These are phyloP conservation scores for Elaeagnus macrophylla DNA, from an alignment of 306 rosid species.

Conservation along the genomic window DNA sequence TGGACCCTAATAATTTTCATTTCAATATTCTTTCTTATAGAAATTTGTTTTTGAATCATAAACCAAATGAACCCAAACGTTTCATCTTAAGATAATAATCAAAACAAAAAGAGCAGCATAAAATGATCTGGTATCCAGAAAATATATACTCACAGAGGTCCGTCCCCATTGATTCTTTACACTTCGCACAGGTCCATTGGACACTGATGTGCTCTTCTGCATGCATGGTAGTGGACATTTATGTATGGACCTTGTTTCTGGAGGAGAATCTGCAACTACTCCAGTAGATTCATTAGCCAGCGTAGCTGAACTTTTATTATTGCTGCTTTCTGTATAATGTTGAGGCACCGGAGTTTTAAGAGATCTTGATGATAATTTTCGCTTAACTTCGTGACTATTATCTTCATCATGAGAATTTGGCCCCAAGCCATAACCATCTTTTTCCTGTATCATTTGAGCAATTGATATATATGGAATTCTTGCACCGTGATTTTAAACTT, in stretches of 20 bases:
- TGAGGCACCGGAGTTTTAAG: conserved; percentile 20
- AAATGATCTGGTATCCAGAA: conserved; percentile 5
- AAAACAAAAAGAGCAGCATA: conserved; percentile 13
- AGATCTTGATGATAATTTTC: conserved; percentile 27
- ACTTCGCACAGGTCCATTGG: conserved; percentile 26
- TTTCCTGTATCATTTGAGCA: conserved; percentile 44
- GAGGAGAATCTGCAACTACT: conserved; percentile 23
- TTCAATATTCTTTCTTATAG: too few species aligned
- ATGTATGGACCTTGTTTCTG: conserved; percentile 21
- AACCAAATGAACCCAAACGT: too few species aligned
- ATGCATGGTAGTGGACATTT: conserved; percentile 29
- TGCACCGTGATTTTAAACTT: background rate
- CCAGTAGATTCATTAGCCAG: conserved; percentile 28
- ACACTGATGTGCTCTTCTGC: conserved; percentile 41
- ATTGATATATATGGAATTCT: background rate
- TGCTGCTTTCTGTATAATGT: conserved; percentile 25
- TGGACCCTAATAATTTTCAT: too few species aligned
- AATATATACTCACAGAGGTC: conserved; percentile 56
- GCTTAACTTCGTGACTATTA: conserved; percentile 25
- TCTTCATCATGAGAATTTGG: conserved; percentile 33
- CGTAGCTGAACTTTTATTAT: conserved; percentile 18
- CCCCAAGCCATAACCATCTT: conserved; percentile 31
- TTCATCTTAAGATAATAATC: background rate
- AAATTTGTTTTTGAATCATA: too few species aligned
- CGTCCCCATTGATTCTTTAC: conserved; percentile 58